phyloP scores from a whole-genome alignment of 345 rosid species.

The Pistacia integerrima region DNA sequence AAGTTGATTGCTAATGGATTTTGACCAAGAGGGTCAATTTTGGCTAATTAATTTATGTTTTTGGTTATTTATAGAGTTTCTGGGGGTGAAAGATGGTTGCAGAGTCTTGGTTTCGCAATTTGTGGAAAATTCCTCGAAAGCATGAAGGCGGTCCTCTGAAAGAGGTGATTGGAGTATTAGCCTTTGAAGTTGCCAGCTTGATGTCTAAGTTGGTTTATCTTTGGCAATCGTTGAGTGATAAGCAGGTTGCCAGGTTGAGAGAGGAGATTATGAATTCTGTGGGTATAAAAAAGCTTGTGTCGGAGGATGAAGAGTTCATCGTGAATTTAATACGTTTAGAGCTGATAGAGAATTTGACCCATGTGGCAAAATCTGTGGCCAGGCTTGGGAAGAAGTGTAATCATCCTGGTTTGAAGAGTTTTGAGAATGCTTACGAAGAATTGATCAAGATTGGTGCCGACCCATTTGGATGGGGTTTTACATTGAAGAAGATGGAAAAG shows the following conservation, averaged over 20 bases:
- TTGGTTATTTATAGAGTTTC: conserved; percentile 20
- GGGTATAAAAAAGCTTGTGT: conserved; percentile 81
- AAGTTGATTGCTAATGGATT: background rate
- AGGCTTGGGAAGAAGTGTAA: conserved; percentile 75
- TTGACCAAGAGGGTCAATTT: background rate
- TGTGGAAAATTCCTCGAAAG: conserved; percentile 72
- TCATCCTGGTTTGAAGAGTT: conserved; percentile 65
- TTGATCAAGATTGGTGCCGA: conserved; percentile 59
- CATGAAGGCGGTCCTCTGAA: conserved; percentile 57
- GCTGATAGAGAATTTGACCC: conserved; percentile 62
- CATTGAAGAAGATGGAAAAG: conserved; percentile 78
- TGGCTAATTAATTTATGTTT: conserved; percentile 6
- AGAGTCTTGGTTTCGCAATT: conserved; percentile 86
- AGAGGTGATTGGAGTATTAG: conserved; percentile 69
- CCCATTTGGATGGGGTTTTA: conserved; percentile 72
- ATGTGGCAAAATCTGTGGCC: conserved; percentile 67
- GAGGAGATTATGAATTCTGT: conserved; percentile 61
- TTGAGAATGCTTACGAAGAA: conserved; percentile 57
- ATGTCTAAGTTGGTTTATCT: conserved; percentile 84
- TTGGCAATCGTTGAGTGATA: conserved; percentile 90
- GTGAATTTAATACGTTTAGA: conserved; percentile 64
- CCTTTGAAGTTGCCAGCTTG: conserved; percentile 86
- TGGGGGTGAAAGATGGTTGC: conserved; percentile 59
- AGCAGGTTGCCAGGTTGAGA: conserved; percentile 71
- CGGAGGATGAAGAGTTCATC: conserved; percentile 76